These are phyloP conservation scores for Fistulina hepatica DNA, from an alignment of 1,284 basidiomycete species.

Conservation along the genomic window DNA sequence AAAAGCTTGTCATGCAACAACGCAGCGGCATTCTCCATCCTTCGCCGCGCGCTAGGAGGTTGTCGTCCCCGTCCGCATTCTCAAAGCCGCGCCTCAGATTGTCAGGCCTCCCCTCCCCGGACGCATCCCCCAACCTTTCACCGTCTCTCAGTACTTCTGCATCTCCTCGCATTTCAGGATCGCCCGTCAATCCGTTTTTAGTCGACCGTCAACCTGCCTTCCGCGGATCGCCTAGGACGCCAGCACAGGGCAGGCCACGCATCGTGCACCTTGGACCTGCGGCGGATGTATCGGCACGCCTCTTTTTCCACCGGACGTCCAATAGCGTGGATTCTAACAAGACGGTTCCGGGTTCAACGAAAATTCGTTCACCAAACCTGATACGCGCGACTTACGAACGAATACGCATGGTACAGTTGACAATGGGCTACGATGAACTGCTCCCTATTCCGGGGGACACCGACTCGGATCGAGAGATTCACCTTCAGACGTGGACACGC, in stretches of 20 bases:
- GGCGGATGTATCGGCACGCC: constrained; percentile 31
- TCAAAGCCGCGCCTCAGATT: constrained; percentile 35
- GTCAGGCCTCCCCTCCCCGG: constrained; percentile 37
- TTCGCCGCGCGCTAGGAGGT: constrained; percentile 29
- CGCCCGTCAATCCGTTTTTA: constrained; percentile 14
- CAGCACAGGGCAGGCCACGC: constrained; percentile 24
- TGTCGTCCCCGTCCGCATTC: constrained; percentile 35
- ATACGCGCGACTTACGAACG: constrained; percentile 44
- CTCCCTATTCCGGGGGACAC: constrained; percentile 34
- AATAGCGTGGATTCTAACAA: constrained; percentile 21
- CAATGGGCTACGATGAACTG: constrained; percentile 48
- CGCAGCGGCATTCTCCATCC: constrained; percentile 17
- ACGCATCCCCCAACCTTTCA: constrained; percentile 37
- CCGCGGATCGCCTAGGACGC: constrained; percentile 21
- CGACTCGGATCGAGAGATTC: constrained; percentile 22
- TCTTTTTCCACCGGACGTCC: constrained; percentile 28
- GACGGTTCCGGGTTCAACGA: constrained; percentile 25
- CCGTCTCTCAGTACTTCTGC: no score
- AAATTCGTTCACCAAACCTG: constrained; percentile 38
- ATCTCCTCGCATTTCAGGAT: constrained; percentile 15
- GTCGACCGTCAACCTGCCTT: constrained; percentile 34
- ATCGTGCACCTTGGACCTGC: constrained; percentile 58
- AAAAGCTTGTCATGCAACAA: constrained; percentile 31
- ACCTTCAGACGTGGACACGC: constrained; percentile 42
- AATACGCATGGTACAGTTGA: constrained; percentile 49